Evolutionary conservation across 1,139 yeast species (phyloP).

Genomic region (Keqinozyma sinolaborantium): DNA sequence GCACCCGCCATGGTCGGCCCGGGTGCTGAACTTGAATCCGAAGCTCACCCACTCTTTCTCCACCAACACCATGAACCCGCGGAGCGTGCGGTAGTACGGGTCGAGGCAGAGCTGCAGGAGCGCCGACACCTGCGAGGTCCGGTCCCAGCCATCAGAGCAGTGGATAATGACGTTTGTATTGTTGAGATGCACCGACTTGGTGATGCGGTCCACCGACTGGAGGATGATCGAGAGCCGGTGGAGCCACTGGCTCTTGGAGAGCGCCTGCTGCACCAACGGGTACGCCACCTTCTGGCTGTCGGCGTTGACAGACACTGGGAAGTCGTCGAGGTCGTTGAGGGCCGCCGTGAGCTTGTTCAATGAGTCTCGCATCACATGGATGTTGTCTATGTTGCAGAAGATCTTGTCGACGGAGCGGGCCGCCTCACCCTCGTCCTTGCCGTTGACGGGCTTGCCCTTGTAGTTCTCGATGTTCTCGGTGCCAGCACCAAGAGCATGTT

Average conservation of each 20-base stretch:
- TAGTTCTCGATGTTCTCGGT: slow-evolving; percentile 91
- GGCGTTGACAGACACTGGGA: slow-evolving; percentile 20
- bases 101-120: slow-evolving; percentile 84
- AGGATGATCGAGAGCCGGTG: slow-evolving; percentile 66
- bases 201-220: slow-evolving; percentile 73
- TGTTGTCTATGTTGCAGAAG: slow-evolving; percentile 89
- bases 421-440: slow-evolving; percentile 5
- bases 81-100: slow-evolving; percentile 81
- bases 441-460: slow-evolving; percentile 27
- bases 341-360: slow-evolving; percentile 59
- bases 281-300: slow-evolving; percentile 15
- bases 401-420: slow-evolving; percentile 48
- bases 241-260: slow-evolving; percentile 77
- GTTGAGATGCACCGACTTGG: slow-evolving; percentile 76
- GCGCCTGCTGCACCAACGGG: slow-evolving; percentile 35
- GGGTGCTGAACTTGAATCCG: slow-evolving; percentile 84
- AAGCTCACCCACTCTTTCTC: slow-evolving; percentile 96
- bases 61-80: slow-evolving; percentile 79
- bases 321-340: slow-evolving; percentile 65
- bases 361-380: slow-evolving; percentile 92
- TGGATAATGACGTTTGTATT: slow-evolving; percentile 83
- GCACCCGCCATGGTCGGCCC: slow-evolving; percentile 71
- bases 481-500: slow-evolving; percentile 95
- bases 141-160: slow-evolving; percentile 98
- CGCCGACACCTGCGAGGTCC: slow-evolving; percentile 88